phyloP scores from a whole-genome alignment of 768 basidiomycete species.

The Clavulina sp. region DNA sequence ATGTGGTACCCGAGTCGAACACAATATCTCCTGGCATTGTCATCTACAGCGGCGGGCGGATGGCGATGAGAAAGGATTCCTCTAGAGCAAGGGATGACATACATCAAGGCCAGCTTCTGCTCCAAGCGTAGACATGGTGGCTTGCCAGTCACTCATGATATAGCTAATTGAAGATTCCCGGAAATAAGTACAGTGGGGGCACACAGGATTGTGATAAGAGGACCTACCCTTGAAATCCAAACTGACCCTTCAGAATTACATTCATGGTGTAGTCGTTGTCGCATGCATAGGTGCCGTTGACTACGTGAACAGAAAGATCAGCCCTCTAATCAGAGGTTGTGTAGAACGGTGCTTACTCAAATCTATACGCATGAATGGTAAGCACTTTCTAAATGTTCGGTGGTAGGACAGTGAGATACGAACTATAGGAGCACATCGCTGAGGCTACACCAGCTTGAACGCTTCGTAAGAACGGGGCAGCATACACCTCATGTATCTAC shows the following conservation, averaged over 20 bases:
- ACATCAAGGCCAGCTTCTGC: slow-evolving; percentile 7
- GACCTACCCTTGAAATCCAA: slow-evolving; percentile 55
- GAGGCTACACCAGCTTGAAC: slow-evolving; percentile 58
- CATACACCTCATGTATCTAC: slow-evolving; percentile 20
- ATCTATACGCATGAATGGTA: too few relatives aligned
- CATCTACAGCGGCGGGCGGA: slow-evolving; percentile 1
- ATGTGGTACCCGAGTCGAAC: slow-evolving; percentile 5
- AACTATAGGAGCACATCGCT: slow-evolving; percentile 65
- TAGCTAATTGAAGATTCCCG: slow-evolving; percentile 17
- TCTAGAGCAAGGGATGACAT: not conserved
- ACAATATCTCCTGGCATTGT: slow-evolving; percentile 23
- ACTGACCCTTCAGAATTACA: slow-evolving; percentile 56
- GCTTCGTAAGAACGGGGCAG: slow-evolving; percentile 13
- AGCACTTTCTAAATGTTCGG: too few relatives aligned
- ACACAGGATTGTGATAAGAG: not conserved
- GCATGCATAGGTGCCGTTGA: slow-evolving; percentile 45
- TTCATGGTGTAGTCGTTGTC: slow-evolving; percentile 56
- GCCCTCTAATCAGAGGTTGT: too few relatives aligned
- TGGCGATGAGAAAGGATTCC: not conserved
- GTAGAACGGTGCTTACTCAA: slow-evolving; percentile 12
- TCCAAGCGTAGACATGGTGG: slow-evolving; percentile 26
- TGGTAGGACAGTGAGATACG: slow-evolving; percentile 15
- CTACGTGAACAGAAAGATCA: slow-evolving; percentile 22
- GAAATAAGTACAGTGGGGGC: not conserved
- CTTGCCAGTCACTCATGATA: slow-evolving; percentile 62